These are phyloP conservation scores for Tulasnella sp. DNA, from an alignment of 768 basidiomycete species.

Conservation along the genomic window DNA sequence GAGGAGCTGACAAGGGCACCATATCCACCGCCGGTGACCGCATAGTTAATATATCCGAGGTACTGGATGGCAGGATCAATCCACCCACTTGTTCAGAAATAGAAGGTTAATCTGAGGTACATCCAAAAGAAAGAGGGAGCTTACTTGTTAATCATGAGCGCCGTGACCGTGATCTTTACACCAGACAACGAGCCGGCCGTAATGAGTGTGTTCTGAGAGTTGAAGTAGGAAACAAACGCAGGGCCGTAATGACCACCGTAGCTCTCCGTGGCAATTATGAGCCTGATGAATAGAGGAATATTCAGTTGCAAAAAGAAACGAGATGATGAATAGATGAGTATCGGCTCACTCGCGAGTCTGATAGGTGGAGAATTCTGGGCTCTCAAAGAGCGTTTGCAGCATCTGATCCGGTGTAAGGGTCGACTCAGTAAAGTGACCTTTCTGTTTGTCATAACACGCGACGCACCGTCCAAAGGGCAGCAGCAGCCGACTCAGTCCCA, in stretches of 20 bases:
- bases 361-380: conserved; percentile 38
- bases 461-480: conserved; percentile 42
- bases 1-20: conserved; percentile 45
- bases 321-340: too few species aligned
- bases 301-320: neutral
- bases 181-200: conserved; percentile 35
- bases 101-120: neutral
- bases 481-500: conserved; percentile 42
- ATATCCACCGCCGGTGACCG: conserved; percentile 52
- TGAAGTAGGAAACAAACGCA: conserved; percentile 51
- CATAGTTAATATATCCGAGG: conserved; percentile 49
- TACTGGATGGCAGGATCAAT: conserved; percentile 55
- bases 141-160: conserved; percentile 57
- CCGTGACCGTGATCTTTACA: conserved; percentile 43
- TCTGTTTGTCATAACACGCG: too few species aligned
- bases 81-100: conserved; percentile 49
- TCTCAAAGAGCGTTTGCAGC: conserved; percentile 51
- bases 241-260: conserved; percentile 60
- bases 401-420: conserved; percentile 18
- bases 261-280: conserved; percentile 54
- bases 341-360: conserved; percentile 36
- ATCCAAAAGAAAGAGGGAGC: conserved; percentile 8
- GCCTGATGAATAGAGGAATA: conserved; percentile 29
- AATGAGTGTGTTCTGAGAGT: conserved; percentile 50
- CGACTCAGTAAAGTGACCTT: too few species aligned